phyloP scores from a whole-genome alignment of 2,329 filamentous ascomycete genomes.

The Botrytis aclada region DNA sequence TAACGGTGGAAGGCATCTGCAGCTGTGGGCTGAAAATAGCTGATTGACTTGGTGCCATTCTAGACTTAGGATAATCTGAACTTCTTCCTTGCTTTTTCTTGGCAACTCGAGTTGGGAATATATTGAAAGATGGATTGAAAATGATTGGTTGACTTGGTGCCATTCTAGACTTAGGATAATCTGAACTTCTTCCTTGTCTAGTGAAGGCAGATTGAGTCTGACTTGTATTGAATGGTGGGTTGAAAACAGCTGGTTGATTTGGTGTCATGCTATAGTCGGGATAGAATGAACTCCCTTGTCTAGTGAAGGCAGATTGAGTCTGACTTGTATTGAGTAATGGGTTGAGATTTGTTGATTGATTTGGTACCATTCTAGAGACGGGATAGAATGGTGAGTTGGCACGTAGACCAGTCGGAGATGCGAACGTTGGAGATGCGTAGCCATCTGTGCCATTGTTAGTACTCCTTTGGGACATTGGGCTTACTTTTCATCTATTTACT shows the following conservation, averaged over 20 bases:
- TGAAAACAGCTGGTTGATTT: not conserved
- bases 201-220: no score
- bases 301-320: not conserved
- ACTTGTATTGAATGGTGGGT: accelerated
- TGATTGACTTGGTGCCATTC: not conserved
- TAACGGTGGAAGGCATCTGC: no score
- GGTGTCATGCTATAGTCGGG: accelerated
- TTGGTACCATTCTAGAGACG: no score
- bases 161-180: no score
- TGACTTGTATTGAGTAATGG: no score
- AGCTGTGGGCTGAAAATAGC: not conserved
- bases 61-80: accelerated
- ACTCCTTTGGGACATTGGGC: not conserved
- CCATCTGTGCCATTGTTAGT: not conserved
- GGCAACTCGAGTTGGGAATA: accelerated
- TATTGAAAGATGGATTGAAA: no score
- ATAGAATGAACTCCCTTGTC: not conserved
- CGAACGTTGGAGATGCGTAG: not conserved
- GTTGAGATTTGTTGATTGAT: no score
- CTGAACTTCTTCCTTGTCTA: accelerated
- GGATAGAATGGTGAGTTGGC: not conserved
- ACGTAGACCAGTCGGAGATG: accelerated
- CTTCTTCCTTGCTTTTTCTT: not conserved
- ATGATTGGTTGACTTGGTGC: no score
- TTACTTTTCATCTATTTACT: not conserved